A percentile compares a stretch with the other conserved stretches of the same genome.
These are phyloP conservation scores for Yamadazyma philogaea DNA, from an alignment of 805 yeast genomes.

Conservation along the genomic window DNA sequence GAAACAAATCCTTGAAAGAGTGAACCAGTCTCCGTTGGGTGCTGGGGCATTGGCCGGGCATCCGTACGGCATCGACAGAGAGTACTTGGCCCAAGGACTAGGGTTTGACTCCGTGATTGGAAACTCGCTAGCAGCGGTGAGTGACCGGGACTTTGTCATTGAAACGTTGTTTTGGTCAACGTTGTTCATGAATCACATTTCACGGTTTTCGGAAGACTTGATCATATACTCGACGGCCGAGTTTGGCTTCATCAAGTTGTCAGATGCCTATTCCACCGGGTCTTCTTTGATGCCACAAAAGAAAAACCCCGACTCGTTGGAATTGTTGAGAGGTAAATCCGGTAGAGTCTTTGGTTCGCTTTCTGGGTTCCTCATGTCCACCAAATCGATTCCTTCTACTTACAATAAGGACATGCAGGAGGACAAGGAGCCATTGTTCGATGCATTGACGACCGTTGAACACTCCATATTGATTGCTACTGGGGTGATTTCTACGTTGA, in stretches of 20 bases:
- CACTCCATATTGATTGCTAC: conserved; percentile 94
- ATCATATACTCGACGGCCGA: conserved; percentile 96
- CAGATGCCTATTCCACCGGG: conserved; percentile 98
- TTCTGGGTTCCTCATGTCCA: conserved; percentile 93
- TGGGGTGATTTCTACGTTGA: conserved; percentile 89
- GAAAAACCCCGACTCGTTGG: conserved; percentile 96
- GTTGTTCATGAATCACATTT: conserved; percentile 90
- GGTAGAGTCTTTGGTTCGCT: conserved; percentile 96
- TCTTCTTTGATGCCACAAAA: conserved; percentile 98
- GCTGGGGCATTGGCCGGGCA: conserved; percentile 99
- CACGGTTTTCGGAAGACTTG: conserved; percentile 91
- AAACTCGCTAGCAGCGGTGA: conserved; percentile 92
- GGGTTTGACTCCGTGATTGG: conserved; percentile 89
- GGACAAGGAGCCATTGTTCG: conserved; percentile 98
- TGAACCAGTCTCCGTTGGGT: conserved; percentile 89
- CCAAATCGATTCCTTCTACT: conserved; percentile 96
- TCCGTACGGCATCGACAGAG: conserved; percentile 98
- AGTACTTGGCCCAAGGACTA: conserved; percentile 72
- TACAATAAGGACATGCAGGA: conserved; percentile 99
- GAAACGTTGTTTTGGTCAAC: conserved; percentile 96
- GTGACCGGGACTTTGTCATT: conserved; percentile 96
- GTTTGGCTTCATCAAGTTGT: conserved; percentile 88
- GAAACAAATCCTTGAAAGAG: conserved; percentile 72
- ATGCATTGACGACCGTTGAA: conserved; percentile 82
- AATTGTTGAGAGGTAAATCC: conserved; percentile 91